phyloP scores from a whole-genome alignment of 2,329 filamentous ascomycete genomes.

The Scortechinia acanthostroma region DNA sequence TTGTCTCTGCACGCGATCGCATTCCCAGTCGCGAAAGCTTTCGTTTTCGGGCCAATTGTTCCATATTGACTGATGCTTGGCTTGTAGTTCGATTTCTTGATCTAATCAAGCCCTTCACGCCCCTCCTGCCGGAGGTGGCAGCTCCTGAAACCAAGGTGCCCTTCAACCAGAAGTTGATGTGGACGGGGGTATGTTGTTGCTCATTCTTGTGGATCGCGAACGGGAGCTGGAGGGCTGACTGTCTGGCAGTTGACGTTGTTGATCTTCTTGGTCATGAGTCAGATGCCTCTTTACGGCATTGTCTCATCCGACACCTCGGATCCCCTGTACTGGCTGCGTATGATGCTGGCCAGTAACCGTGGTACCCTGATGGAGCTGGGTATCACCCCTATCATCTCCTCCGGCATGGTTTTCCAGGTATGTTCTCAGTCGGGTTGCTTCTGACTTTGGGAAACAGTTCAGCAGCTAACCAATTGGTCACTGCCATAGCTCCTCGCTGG shows the following conservation, averaged over 20 bases:
- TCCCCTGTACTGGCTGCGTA: constrained; percentile 97
- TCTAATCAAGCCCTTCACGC: constrained; percentile 98
- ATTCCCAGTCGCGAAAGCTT: constrained; percentile 4
- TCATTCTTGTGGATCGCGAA: constrained; percentile 23
- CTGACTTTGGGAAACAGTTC: not conserved
- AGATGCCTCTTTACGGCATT: constrained; percentile 98
- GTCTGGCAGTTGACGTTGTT: constrained; percentile 67
- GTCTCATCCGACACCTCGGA: constrained; percentile 98
- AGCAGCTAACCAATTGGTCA: too few relatives aligned
- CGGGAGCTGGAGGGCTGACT: not conserved
- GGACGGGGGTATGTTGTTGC: constrained; percentile 50
- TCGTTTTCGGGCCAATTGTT: not conserved
- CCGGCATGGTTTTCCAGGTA: constrained; percentile 94
- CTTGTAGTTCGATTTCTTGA: constrained; percentile 90
- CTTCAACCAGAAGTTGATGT: constrained; percentile 98
- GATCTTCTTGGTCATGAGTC: constrained; percentile 99
- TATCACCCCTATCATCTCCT: constrained; percentile 98
- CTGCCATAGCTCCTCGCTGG: constrained; percentile 71
- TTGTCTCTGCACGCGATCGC: constrained; percentile 13
- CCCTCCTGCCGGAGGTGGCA: constrained; percentile 98
- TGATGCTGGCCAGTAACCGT: constrained; percentile 99
- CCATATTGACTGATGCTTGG: constrained; percentile 4
- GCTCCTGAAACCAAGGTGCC: constrained; percentile 96
- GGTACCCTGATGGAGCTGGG: constrained; percentile 93
- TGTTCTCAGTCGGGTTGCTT: constrained; percentile 21